phyloP scores from a whole-genome alignment of 2,329 filamentous ascomycete genomes.

The Fusarium virguliforme region DNA sequence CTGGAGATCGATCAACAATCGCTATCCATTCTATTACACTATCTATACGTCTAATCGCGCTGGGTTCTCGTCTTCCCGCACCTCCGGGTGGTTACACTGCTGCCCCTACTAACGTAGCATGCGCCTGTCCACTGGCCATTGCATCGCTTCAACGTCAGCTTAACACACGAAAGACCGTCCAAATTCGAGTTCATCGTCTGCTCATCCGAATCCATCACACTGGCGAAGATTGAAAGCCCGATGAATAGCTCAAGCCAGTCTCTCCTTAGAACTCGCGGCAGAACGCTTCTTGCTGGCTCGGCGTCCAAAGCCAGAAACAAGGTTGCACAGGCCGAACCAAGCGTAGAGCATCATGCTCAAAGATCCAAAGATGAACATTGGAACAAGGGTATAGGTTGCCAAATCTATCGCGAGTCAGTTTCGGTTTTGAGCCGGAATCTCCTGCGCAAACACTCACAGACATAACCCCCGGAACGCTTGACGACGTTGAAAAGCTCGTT shows the following conservation, averaged over 20 bases:
- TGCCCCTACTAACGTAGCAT: too few relatives aligned
- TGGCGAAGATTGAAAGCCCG: not conserved
- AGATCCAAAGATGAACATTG: conserved; percentile 56
- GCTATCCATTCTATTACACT: too few relatives aligned
- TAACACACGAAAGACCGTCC: not conserved
- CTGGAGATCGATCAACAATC: too few relatives aligned
- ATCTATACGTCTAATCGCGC: too few relatives aligned
- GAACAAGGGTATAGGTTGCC: conserved; percentile 57
- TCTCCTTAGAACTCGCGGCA: not conserved
- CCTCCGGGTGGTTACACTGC: too few relatives aligned
- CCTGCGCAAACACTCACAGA: conserved; percentile 54
- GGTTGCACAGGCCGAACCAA: conserved; percentile 31
- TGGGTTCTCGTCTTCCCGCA: too few relatives aligned
- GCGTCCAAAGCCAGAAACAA: conserved; percentile 23
- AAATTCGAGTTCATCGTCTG: not conserved
- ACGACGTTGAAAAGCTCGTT: conserved; percentile 61
- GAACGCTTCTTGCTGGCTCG: not conserved
- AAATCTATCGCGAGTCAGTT: conserved; percentile 52
- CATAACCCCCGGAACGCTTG: conserved; percentile 55
- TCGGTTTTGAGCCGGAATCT: accelerated
- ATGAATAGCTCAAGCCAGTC: not conserved
- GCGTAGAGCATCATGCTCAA: conserved; percentile 53
- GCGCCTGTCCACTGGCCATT: too few relatives aligned
- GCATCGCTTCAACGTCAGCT: not conserved
- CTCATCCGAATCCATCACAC: not conserved